Base-by-base conservation (phyloP, 257 asterid genomes). In the Eustoma russellianum region DNA sequence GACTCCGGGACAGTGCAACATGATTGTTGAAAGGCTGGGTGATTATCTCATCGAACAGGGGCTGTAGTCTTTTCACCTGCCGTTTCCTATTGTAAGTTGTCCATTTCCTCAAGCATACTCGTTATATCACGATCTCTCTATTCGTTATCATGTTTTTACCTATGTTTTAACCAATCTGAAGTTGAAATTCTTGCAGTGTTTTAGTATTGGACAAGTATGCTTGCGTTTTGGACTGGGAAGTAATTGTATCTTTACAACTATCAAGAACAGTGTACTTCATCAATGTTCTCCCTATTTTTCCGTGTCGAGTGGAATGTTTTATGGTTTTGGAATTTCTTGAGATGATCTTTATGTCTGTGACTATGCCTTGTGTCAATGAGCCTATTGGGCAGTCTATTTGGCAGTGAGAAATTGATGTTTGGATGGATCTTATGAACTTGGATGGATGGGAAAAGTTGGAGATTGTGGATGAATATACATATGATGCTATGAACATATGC, bases 11-110 rank as follows among this genome's bases (percentile, higher is more conserved):
- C 76, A 73, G 62, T 73, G 79, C 72, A 73, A 69, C 65, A 55
- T 73, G 70, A 66, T 73, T 30, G 79, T 73, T 34, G 79, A 73
- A 40, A 68, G 70, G 75, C 54, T 73, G 66, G 79, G 79, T 34
- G 79, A 73, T 49, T 73, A 68, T 55, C 76, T 73, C 56, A 3
- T 49, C 12, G 75, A 69, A 0, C 75, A 69, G 59, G 56, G 67
- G 19, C 52, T 69, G 51, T 69, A 73, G 55, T 33, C 50, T 7
- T 15, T 59, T 48, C 67, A 62, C 61, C 62, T 33, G 61, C 18
- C 38, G 9, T 51, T 13, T 59, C 9, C 17, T 14, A 33, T 8
- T 4, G 43, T 13, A 19, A 17, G 33, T 5, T 11, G 11, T 12
- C 33, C 33, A 33, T 57, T 5, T 52, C 15, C 14, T 17, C 33